Base-by-base conservation (phyloP, 495 filamentous ascomycete genomes). In the Xylaria bambusicola region DNA sequence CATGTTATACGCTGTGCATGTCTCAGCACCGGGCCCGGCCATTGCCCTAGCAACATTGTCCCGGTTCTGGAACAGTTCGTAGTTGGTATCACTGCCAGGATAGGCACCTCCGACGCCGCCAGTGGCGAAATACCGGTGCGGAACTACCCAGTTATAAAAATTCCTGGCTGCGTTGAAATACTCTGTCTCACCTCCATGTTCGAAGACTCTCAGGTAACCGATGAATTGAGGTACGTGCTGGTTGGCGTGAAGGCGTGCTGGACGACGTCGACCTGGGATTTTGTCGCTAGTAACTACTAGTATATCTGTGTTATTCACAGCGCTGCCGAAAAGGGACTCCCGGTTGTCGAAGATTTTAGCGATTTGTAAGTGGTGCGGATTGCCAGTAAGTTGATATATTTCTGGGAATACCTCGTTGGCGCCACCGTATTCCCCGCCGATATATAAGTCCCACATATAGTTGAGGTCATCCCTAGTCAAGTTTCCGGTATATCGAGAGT, bases 161-260 rank as follows among this genome's bases (percentile, higher is more conserved):
- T 73, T 70, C 40, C 65, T 64, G 12, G 71, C 71, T n/a, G 70
- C 63, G 27, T 59, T 60, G 1, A 65, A 63, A 33, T 73, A 73
- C 2, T 63, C 60, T 20, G 62, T 40, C 20, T 56, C 68, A 2
- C 71, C 69, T 20, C 69, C 71, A 2, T 68, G 62, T 57, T 73
- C 68, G 57, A 53, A 73, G 38, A 69, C 61, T 20, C 69, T 56
- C 18, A 65, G 35, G 41, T 70, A 68, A 12, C 71, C 71, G 44
- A 71, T 64, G 62, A 70, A 73, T 52, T 73, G 69, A 17, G 71
- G 71, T 21, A 73, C 53, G 18, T 73, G 64, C 18, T 67, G 71
- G 48, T 73, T 73, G n/a, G 71, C 71, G 41, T 73, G 71, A 9
- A 71, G 62, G 8, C 60, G 59, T 23, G 50, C 55, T 9, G 54